Evolutionary conservation across 257 asterid genomes (phyloP), one percentile per base, ranked within the genome.

Genomic region (Phtheirospermum japonicum): DNA sequence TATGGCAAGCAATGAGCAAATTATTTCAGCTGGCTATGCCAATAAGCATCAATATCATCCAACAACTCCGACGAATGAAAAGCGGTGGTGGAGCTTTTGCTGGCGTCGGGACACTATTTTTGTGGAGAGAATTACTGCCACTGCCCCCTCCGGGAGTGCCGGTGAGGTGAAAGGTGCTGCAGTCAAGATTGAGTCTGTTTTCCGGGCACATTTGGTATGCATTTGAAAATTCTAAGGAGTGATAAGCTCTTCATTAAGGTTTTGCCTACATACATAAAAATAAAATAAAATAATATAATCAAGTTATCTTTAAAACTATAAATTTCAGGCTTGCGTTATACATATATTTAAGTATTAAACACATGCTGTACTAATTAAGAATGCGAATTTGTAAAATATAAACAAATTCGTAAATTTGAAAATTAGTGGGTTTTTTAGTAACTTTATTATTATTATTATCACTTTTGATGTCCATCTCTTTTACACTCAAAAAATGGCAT

Each of bases 141-240:
- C n/a, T n/a, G 45, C n/a, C 80, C 94, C 96, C 34, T 79, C 87
- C 2, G 95, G n/a, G n/a, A n/a, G n/a, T n/a, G n/a, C 95, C 30
- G 59, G 72, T 71, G 63, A 62, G 42, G 30, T 1, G 28, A 13
- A 18, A 16, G 14, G 58, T 33, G 95, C 96, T 30, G 93, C 90
- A 5, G 50, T 80, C 64, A 82, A 67, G 79, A 87, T 90, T 76
- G 96, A 90, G 80, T 82, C 97, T 12, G 89, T 82, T 33, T 90
- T 90, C 63, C 85, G 97, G 33, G 91, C 94, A 3, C 88, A 82
- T 71, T 77, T 90, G 91, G 97, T 90, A 2, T 46, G 30, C 56
- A 6, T 17, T 50, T 50, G 4, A 19, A 51, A 51, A 10, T 52
- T 14, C 53, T 26, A 0, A 1, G 10, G 14, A 9, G 46, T 39